A percentile compares a stretch with the other conserved stretches of the same genome.
phyloP scores from a whole-genome alignment of 768 basidiomycete species.

The Russula olivacea region DNA sequence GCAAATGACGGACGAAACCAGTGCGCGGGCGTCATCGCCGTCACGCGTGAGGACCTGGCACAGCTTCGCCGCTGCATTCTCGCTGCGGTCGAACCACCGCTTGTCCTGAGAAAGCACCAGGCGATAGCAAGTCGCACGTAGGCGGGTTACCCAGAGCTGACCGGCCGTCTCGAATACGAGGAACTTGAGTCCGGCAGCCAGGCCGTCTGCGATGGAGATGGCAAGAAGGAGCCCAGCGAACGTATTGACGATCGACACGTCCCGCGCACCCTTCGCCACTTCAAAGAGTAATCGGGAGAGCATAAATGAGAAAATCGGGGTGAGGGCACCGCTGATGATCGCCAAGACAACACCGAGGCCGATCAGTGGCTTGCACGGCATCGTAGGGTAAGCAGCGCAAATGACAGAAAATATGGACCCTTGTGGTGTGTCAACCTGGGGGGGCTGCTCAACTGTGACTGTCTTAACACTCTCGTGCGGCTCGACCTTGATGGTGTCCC shows the following conservation, averaged over 20 bases:
- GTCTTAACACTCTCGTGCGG: slow-evolving; percentile 26
- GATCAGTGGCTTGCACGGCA: slow-evolving; percentile 70
- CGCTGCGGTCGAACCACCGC: slow-evolving; percentile 72
- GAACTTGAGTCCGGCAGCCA: slow-evolving; percentile 71
- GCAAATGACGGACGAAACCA: slow-evolving; percentile 67
- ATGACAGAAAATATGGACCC: slow-evolving; percentile 44
- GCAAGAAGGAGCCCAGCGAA: slow-evolving; percentile 70
- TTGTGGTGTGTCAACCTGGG: slow-evolving; percentile 24
- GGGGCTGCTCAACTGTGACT: slow-evolving; percentile 20
- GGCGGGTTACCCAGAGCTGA: slow-evolving; percentile 63
- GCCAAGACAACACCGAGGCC: slow-evolving; percentile 64
- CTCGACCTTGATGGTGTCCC: slow-evolving; percentile 30
- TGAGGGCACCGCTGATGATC: slow-evolving; percentile 72
- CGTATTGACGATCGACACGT: slow-evolving; percentile 54
- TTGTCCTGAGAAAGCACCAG: slow-evolving; percentile 76
- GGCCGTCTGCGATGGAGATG: slow-evolving; percentile 69
- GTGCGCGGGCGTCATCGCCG: slow-evolving; percentile 75
- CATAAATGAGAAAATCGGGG: slow-evolving; percentile 87
- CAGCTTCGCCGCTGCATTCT: slow-evolving; percentile 53
- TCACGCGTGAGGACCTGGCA: slow-evolving; percentile 82
- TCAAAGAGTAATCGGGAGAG: slow-evolving; percentile 76
- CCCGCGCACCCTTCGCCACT: slow-evolving; percentile 63
- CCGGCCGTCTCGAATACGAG: slow-evolving; percentile 71
- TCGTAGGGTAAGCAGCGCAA: slow-evolving; percentile 54
- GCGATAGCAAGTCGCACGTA: slow-evolving; percentile 53